Evolutionary conservation across 1,139 yeast species (phyloP).

Genomic region (Blastobotrys capitulatus): DNA sequence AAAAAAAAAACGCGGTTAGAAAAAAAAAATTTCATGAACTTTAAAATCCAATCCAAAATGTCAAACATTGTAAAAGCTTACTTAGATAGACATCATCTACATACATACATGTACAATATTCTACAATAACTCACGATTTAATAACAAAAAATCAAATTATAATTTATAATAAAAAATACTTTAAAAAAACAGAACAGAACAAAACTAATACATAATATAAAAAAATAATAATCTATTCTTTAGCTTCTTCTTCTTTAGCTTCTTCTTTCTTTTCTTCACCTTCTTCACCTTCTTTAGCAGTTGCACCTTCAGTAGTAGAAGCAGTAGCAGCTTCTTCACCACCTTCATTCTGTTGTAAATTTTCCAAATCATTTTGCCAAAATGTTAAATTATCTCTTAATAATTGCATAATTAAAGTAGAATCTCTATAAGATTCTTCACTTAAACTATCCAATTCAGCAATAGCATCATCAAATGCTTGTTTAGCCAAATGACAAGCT

Average conservation of each 20-base stretch:
- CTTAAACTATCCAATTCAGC: conserved; percentile 97
- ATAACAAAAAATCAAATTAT: too few relatives aligned
- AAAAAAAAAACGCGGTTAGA: too few relatives aligned
- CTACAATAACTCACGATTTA: too few relatives aligned
- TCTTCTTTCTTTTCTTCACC: not conserved
- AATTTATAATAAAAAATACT: not conserved
- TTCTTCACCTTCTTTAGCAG: not conserved
- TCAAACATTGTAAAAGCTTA: too few relatives aligned
- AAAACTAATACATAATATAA: not conserved
- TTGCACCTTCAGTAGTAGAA: conserved; percentile 6
- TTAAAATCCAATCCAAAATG: too few relatives aligned
- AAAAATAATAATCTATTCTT: not conserved
- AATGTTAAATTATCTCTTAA: conserved; percentile 97
- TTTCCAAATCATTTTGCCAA: conserved; percentile 96
- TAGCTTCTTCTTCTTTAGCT: not conserved
- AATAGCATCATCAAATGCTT: conserved; percentile 98
- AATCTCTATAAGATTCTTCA: conserved; percentile 97
- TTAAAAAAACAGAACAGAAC: not conserved
- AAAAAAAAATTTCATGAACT: too few relatives aligned
- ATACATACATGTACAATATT: too few relatives aligned
- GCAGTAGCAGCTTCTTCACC: conserved; percentile 4
- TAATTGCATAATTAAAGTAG: conserved; percentile 97
- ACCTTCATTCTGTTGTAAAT: conserved; percentile 44
- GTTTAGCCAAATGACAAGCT: conserved; percentile 98
- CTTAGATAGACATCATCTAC: too few relatives aligned